Base-by-base conservation (phyloP, 2,329 filamentous ascomycete species). In the Cladosporium colombiae region DNA sequence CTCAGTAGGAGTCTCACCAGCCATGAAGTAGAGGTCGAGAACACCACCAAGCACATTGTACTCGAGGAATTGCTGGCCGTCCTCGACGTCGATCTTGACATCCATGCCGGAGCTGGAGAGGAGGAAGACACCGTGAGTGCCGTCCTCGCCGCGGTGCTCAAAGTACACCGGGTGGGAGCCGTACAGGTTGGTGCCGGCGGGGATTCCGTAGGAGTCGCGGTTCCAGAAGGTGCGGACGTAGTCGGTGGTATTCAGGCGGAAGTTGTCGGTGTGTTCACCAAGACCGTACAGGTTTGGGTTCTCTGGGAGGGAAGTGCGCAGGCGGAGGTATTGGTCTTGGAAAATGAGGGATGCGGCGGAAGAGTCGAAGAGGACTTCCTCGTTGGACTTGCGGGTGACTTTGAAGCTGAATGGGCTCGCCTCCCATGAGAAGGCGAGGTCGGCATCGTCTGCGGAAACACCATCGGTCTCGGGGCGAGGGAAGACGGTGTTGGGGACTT, bases 11-110 rank as follows among this genome's bases (percentile, higher is more conserved):
- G 77, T 71, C 6, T 79, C 79, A 4, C 83, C 83, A 50, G 82
- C 78, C 67, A 85, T 67, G 74, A 85, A 84, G 75, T 84, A 85
- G 44, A 85, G 74, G 75, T 94, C 92, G 2, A 95, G 74, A 21
- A 93, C 84, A 14, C 92, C 91, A 8, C 91, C 91, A 0, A 94
- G 82, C 1, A 87, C 86, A 75, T 93, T 92, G 79, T 93, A 95
- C 77, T 93, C 90, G 5, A 95, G 83, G 65, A 88, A 92, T 74
- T 93, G 88, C 11, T 55, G 63, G 10, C 85, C 82, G 8, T 83
- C 25, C 1, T 85, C 86, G 68, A 87, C 85, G 74, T 92, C 85
- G 75, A 93, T 88, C 71, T 89, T 89, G 74, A 93, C 83, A 67
- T 93, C 90, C 88, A 93, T 93, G 50, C 65, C 90, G 71, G 91